Conservation (phyloP, 768 basidiomycete genomes). For the Porphyrellus cyaneotinctus region DNA sequence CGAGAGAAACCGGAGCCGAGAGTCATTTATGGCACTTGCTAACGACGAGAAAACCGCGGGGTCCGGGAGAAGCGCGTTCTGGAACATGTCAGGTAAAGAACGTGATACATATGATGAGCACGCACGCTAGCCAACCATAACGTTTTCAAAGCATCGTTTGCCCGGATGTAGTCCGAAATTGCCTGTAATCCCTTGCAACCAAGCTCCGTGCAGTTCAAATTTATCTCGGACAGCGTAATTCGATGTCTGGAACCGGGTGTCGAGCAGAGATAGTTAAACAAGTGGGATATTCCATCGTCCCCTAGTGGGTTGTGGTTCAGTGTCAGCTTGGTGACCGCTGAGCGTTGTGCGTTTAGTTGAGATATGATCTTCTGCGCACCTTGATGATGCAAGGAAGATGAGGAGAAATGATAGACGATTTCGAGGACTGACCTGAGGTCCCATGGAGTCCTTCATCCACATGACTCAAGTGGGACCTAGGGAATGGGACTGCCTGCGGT, state of each 20-base stretch:
- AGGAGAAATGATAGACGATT: neutral
- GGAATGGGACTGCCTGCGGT: slow-evolving; percentile 4
- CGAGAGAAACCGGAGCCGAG: slow-evolving; percentile 46
- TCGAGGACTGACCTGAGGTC: slow-evolving; percentile 14
- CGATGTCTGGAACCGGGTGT: slow-evolving; percentile 42
- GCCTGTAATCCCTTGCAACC: slow-evolving; percentile 50
- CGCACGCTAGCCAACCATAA: slow-evolving; percentile 57
- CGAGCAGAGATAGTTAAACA: slow-evolving; percentile 56
- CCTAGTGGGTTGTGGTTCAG: slow-evolving; percentile 55
- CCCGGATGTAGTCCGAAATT: slow-evolving; percentile 48
- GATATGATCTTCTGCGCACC: slow-evolving; percentile 53
- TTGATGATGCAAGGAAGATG: slow-evolving; percentile 22
- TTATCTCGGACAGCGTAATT: slow-evolving; percentile 45
- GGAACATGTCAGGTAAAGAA: slow-evolving; percentile 19
- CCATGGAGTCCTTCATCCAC: slow-evolving; percentile 23
- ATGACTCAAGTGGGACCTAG: slow-evolving; percentile 16
- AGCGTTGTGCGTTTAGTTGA: slow-evolving; percentile 40
- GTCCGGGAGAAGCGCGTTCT: slow-evolving; percentile 42
- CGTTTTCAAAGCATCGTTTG: slow-evolving; percentile 41
- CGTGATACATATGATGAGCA: slow-evolving; percentile 1
- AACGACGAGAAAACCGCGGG: slow-evolving; percentile 36
- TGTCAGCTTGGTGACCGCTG: slow-evolving; percentile 45
- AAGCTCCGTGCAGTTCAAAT: slow-evolving; percentile 51
- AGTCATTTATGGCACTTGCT: slow-evolving; percentile 49
- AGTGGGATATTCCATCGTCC: slow-evolving; percentile 49